Evolutionary conservation across 1,284 basidiomycete genomes (phyloP).

Genomic region (Ustilago vetiveriae): DNA sequence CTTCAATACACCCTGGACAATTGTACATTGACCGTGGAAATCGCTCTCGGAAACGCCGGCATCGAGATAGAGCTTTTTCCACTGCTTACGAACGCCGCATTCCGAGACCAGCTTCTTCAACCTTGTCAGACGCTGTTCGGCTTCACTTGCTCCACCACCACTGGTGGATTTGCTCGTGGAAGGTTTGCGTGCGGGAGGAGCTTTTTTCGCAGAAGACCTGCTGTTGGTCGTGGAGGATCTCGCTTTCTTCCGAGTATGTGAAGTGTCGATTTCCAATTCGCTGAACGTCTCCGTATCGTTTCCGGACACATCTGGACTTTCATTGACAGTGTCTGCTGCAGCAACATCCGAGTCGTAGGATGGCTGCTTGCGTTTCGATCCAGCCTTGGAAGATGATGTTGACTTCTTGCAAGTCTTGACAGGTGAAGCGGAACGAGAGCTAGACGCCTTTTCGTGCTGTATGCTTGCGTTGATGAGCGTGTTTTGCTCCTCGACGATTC

Average conservation of each 20-base stretch:
- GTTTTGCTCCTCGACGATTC: slow-evolving; percentile 13
- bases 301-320: no score
- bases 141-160: slow-evolving; percentile 8
- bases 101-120: slow-evolving; percentile 45
- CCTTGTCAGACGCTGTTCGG: slow-evolving; percentile 25
- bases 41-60: slow-evolving; percentile 17
- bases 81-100: slow-evolving; percentile 41
- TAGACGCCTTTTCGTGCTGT: slow-evolving; percentile 4
- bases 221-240: slow-evolving; percentile 1
- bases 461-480: slow-evolving; percentile 1
- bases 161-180: neutral
- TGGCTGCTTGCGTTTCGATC: slow-evolving; percentile 12
- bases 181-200: neutral
- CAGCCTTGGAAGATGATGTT: no score
- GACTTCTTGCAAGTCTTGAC: no score
- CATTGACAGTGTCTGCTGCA: neutral
- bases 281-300: slow-evolving; percentile 22
- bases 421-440: slow-evolving; percentile 9
- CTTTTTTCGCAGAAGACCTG: slow-evolving; percentile 3
- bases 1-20: slow-evolving; percentile 33
- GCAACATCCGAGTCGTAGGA: neutral
- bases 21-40: slow-evolving; percentile 14
- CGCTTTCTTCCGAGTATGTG: slow-evolving; percentile 14
- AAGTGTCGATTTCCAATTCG: slow-evolving; percentile 42
- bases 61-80: slow-evolving; percentile 47